These are phyloP conservation scores for Helenozyma rhizophorensis DNA, from an alignment of 805 yeast genomes.

Conservation along the genomic window DNA sequence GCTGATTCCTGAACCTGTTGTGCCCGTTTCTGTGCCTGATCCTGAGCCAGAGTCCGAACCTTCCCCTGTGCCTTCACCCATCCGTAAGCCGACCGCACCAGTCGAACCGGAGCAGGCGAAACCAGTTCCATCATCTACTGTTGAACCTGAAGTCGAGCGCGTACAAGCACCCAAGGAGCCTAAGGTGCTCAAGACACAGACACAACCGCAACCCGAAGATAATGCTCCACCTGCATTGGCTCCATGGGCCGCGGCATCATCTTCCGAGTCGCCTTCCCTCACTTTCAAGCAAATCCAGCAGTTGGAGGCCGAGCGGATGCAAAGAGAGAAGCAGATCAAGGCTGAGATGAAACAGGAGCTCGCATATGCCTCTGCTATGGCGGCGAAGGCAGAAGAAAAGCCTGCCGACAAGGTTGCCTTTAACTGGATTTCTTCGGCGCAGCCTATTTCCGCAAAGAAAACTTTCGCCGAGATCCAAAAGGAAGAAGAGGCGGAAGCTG, in stretches of 20 bases:
- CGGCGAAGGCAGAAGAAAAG: conserved; percentile 24
- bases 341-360: conserved; percentile 28
- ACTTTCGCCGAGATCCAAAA: conserved; percentile 59
- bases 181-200: not conserved
- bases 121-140: too few species aligned
- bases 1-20: not conserved
- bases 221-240: conserved; percentile 27
- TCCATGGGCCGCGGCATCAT: conserved; percentile 49
- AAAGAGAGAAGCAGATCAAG: conserved; percentile 36
- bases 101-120: too few species aligned
- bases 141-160: too few species aligned
- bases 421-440: conserved; percentile 37
- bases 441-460: conserved; percentile 34
- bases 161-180: not conserved
- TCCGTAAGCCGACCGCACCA: too few species aligned
- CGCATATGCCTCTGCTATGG: conserved; percentile 15
- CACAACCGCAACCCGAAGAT: conserved; percentile 1
- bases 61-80: too few species aligned
- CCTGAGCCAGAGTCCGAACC: too few species aligned
- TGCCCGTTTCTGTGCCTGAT: too few species aligned
- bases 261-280: conserved; percentile 27
- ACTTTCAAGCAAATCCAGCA: conserved; percentile 50
- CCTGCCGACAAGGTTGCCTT: conserved; percentile 25
- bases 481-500: conserved; percentile 47
- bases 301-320: conserved; percentile 42